A percentile compares a stretch with the other conserved stretches of the same genome.
Conservation (phyloP, 352 stramenopile genomes). For the Halophytophthora batemanensis region DNA sequence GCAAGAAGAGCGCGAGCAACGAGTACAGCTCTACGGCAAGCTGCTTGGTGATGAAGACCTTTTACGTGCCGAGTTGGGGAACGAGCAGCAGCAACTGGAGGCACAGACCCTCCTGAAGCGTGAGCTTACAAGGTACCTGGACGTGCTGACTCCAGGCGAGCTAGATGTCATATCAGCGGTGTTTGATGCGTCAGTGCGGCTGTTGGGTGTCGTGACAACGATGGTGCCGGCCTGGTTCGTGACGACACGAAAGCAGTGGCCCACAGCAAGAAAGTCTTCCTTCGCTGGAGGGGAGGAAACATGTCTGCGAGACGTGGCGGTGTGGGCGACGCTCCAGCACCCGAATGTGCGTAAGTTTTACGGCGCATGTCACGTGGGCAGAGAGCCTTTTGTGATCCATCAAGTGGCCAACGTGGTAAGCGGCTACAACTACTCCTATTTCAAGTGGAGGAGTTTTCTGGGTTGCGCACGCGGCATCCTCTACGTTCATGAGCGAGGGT, state of each 20-base stretch:
- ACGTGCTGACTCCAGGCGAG: constrained; percentile 2
- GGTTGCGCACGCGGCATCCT: not conserved
- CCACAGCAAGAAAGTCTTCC: not conserved
- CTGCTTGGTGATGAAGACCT: not conserved
- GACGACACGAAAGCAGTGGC: not conserved
- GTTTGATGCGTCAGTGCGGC: constrained; percentile 2
- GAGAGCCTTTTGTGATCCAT: constrained; percentile 2
- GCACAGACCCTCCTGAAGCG: constrained; percentile 12
- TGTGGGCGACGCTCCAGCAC: constrained; percentile 10
- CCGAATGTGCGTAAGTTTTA: constrained; percentile 17
- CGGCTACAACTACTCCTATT: not conserved
- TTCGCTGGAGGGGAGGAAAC: not conserved
- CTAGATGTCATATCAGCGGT: constrained; percentile 5
- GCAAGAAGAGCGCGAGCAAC: not conserved
- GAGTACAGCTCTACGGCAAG: not conserved
- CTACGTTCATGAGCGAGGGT: not conserved
- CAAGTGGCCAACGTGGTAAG: too few relatives aligned
- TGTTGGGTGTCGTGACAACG: constrained; percentile 3
- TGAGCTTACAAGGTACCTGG: constrained; percentile 3
- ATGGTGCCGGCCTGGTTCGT: constrained; percentile 16
- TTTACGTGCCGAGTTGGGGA: constrained; percentile 1
- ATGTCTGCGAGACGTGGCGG: not conserved
- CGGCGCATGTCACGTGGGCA: constrained; percentile 11
- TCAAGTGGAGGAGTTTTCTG: not conserved
- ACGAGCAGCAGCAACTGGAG: constrained; percentile 12